Evolutionary conservation across 306 rosid genomes (phyloP), one percentile per base, ranked within the genome.

Genomic region (Heteromeles arbutifolia): DNA sequence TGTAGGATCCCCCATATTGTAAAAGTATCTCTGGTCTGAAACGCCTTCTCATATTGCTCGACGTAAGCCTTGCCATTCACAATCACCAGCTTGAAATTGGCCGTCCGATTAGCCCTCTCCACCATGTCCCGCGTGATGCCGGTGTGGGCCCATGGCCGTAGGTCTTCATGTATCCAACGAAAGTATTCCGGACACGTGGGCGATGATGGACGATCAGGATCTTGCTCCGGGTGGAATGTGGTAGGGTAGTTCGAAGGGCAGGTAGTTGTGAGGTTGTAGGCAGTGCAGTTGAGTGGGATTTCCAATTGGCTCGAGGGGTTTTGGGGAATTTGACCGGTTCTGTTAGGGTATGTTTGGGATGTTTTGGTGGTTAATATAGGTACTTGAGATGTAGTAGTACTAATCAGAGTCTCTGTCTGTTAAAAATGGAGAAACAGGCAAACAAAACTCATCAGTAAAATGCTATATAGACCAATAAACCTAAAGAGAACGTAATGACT

Each of bases 151-250:
- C 98, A 95, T 0, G 96, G 97, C n/a, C 89, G 74, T 0, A 95
- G 85, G 59, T 95, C 98, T 75, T 95, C 98, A 67, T 95, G 83
- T 56, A 95, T 92, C 98, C 97, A 92, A 68, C 95, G 95, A 92
- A 95, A 95, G 84, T 86, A 88, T 0, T 90, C 96, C 0, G 97
- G 98, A 84, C 98, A 95, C 80, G 88, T 87, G 59, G 82, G 4
- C 0, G 74, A 4, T 0, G 52, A 0, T 22, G 76, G 28, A 81
- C 63, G 75, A 73, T 72, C 69, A 0, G 8, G 80, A 87, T 86
- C 79, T 17, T 65, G 56, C 19, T 31, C 17, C 4, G 39, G 22
- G 31, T 70, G 34, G 34, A 37, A 24, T 8, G 78, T 25, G 25
- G 80, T 83, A 1, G 82, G 85, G 31, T 80, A 67, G 69, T 39